Conservation (phyloP, 179 eudicot genomes). For the Beta macrorhiza region DNA sequence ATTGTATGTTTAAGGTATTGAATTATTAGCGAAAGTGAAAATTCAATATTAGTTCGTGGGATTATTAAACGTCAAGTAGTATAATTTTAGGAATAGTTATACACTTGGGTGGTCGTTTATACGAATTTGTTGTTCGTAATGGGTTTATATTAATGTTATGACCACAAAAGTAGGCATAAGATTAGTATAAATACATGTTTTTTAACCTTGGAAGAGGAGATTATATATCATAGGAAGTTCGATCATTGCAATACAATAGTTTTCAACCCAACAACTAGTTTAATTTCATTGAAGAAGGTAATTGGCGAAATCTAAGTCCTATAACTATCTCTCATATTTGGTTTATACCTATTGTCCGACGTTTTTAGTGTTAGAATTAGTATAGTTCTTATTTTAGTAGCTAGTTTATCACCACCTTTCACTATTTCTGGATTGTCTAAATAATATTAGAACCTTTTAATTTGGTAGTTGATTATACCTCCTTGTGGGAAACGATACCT, state of each 20-base stretch:
- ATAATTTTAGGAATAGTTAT: too few species aligned
- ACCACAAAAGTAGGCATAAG: background rate
- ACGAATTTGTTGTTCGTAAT: too few species aligned
- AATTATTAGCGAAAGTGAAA: background rate
- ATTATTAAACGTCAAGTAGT: background rate
- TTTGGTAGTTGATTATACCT: background rate
- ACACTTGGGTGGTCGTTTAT: too few species aligned
- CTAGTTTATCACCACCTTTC: background rate
- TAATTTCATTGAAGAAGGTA: background rate
- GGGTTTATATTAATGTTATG: background rate
- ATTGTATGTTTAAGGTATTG: background rate
- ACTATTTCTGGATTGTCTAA: too few species aligned
- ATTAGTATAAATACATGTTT: too few species aligned
- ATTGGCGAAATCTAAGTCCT: background rate
- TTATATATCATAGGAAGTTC: background rate
- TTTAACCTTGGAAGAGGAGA: too few species aligned
- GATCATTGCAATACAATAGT: background rate
- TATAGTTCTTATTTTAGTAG: background rate
- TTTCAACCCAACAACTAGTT: background rate
- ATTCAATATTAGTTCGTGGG: background rate
- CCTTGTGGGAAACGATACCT: slow-evolving; percentile 3
- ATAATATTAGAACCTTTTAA: background rate
- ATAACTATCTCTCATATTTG: background rate
- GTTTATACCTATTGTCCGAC: background rate
- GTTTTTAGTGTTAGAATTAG: background rate